Percentiles rank a stretch among this genome's conserved stretches.
These are phyloP conservation scores for Penicillium sumatraense DNA, from an alignment of 2,329 filamentous ascomycete genomes.

Conservation along the genomic window DNA sequence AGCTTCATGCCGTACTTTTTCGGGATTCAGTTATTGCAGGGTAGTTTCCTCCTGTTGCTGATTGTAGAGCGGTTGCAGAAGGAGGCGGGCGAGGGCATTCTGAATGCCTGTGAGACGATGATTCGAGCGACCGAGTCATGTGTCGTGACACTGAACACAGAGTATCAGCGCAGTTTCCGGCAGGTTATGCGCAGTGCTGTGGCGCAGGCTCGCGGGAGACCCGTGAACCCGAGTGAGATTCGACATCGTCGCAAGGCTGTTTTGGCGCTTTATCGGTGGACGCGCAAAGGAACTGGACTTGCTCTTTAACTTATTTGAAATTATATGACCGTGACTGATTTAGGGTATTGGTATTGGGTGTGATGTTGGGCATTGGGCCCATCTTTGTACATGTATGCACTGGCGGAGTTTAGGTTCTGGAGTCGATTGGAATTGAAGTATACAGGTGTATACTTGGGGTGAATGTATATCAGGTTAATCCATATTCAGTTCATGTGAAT, in stretches of 20 bases:
- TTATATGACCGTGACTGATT: too few species aligned
- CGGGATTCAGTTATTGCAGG: constrained; percentile 88
- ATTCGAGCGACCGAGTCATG: constrained; percentile 91
- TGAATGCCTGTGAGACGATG: constrained; percentile 89
- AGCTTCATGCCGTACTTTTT: constrained; percentile 99
- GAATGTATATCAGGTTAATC: too few species aligned
- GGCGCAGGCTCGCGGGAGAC: constrained; percentile 81
- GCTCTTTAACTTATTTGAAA: too few species aligned
- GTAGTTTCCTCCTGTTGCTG: constrained; percentile 82
- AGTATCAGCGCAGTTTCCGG: constrained; percentile 95
- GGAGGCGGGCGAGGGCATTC: constrained; percentile 83
- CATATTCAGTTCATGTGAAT: too few species aligned
- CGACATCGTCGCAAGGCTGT: constrained; percentile 83
- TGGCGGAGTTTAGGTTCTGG: too few species aligned
- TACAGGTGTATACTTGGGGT: too few species aligned
- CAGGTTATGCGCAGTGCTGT: constrained; percentile 93
- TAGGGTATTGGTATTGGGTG: too few species aligned
- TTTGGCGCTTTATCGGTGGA: constrained; percentile 86
- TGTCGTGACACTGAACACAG: constrained; percentile 87
- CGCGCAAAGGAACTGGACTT: constrained; percentile 84
- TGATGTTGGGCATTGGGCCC: too few species aligned
- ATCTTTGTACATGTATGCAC: too few species aligned
- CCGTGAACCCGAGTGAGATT: constrained; percentile 84
- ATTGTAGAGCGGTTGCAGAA: constrained; percentile 88
- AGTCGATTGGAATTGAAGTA: too few species aligned